Percentiles rank a stretch among this genome's conserved stretches.
phyloP scores from a whole-genome alignment of 345 rosid species.

The Rhodamnia argentea region DNA sequence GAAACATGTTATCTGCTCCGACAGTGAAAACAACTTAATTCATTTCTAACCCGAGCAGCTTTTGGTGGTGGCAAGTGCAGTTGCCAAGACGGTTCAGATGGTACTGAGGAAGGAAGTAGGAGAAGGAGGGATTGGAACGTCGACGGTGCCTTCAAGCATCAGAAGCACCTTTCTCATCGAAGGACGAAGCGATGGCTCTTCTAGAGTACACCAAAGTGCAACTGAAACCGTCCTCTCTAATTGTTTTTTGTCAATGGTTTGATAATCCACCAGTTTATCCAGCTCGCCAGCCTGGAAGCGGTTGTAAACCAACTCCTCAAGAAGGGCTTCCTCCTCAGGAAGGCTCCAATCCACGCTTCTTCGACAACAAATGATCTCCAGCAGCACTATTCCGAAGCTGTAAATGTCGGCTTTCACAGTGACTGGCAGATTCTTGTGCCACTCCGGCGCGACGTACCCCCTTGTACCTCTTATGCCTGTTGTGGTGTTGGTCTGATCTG shows the following conservation, averaged over 20 bases:
- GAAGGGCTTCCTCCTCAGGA: slow-evolving; percentile 2
- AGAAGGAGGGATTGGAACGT: slow-evolving; percentile 8
- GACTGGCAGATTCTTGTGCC: slow-evolving; percentile 6
- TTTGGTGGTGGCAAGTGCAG: neutral
- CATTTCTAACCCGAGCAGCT: neutral
- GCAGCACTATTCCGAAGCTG: slow-evolving; percentile 14
- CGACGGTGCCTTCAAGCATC: slow-evolving; percentile 13
- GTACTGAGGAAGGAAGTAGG: slow-evolving; percentile 8
- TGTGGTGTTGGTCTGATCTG: slow-evolving; percentile 13
- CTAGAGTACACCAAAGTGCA: slow-evolving; percentile 15
- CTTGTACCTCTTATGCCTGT: slow-evolving; percentile 18
- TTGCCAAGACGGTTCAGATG: neutral
- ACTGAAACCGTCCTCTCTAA: slow-evolving; percentile 12
- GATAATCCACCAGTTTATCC: slow-evolving; percentile 1
- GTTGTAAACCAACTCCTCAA: slow-evolving; percentile 9
- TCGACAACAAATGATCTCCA: slow-evolving; percentile 16
- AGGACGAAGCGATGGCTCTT: slow-evolving; percentile 9
- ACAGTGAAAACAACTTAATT: neutral
- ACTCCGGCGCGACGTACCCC: slow-evolving; percentile 25
- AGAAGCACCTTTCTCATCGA: slow-evolving; percentile 14
- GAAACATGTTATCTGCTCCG: neutral
- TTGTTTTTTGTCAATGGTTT: slow-evolving; percentile 7
- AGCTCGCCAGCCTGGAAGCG: slow-evolving; percentile 13
- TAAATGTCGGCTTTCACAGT: slow-evolving; percentile 12
- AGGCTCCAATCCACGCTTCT: neutral